phyloP scores from a whole-genome alignment of 306 rosid species.

The Cucurbita pepo region DNA sequence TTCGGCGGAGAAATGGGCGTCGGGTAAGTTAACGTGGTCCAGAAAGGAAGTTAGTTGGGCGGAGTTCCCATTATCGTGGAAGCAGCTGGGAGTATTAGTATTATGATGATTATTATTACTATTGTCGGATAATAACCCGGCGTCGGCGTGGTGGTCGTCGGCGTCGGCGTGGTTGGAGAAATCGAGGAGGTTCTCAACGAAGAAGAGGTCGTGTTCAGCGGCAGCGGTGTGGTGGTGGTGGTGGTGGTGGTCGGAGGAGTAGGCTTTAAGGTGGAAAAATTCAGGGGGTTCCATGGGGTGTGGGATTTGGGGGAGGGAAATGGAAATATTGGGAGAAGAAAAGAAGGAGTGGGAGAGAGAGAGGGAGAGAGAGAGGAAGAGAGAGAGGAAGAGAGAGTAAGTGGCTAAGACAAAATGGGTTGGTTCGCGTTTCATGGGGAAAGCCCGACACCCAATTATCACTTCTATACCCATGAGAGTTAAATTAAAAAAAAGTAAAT shows the following conservation, averaged over 20 bases:
- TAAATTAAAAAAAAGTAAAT: no score
- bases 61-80: no score
- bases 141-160: conserved; percentile 8
- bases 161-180: conserved; percentile 17
- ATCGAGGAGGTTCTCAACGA: conserved; percentile 31
- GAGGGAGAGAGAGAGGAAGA: not conserved
- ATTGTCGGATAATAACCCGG: not conserved
- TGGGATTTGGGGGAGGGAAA: not conserved
- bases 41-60: not conserved
- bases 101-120: not conserved
- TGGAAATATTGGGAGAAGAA: not conserved
- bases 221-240: not conserved
- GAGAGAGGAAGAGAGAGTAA: not conserved
- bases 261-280: conserved; percentile 19
- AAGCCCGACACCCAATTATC: conserved; percentile 33
- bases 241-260: conserved; percentile 15
- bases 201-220: not conserved
- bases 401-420: conserved; percentile 7
- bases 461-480: no score
- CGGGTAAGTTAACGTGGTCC: conserved; percentile 10
- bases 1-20: conserved; percentile 43
- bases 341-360: not conserved
- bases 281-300: conserved; percentile 49
- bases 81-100: not conserved
- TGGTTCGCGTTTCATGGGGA: conserved; percentile 63